Conservation (phyloP, 108 stramenopile genomes). For the Nannochloropsis salina region DNA sequence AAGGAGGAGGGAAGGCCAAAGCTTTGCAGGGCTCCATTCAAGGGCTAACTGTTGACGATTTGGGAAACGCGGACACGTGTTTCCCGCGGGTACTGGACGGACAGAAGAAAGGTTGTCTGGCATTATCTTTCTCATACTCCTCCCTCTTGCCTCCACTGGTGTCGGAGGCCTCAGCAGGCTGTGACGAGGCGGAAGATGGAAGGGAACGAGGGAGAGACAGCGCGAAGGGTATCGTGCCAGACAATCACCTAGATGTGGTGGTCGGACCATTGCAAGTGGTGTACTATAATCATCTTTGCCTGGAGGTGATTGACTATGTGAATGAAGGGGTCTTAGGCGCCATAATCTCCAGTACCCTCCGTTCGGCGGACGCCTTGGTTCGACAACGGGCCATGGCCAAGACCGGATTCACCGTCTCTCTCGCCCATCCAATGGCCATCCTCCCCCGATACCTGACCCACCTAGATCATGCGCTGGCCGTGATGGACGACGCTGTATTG, state of each 20-base stretch:
- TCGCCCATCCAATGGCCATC: not conserved
- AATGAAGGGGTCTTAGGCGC: constrained; percentile 39
- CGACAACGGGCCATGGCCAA: not conserved
- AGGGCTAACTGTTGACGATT: not conserved
- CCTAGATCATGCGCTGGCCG: constrained; percentile 3
- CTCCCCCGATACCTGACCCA: constrained; percentile 5
- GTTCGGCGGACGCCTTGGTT: not conserved
- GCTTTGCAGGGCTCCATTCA: not conserved
- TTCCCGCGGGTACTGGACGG: not conserved
- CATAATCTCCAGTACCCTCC: constrained; percentile 25
- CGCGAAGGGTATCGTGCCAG: not conserved
- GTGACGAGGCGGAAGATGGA: not conserved
- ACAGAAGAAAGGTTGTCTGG: not conserved
- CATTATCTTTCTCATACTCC: not conserved
- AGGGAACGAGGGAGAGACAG: not conserved
- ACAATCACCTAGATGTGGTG: constrained; percentile 3
- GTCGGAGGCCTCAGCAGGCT: not conserved
- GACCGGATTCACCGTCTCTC: not conserved
- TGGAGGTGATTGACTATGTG: constrained; percentile 40
- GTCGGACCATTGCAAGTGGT: constrained; percentile 24
- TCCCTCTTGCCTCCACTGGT: not conserved
- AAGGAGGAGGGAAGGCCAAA: constrained; percentile 4
- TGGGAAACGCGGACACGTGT: not conserved
- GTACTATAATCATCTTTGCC: constrained; percentile 41
- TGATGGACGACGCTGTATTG: not conserved